A percentile compares a stretch with the other conserved stretches of the same genome.
These are phyloP conservation scores for Cydonia oblonga DNA, from an alignment of 331 rosid genomes.

Conservation along the genomic window DNA sequence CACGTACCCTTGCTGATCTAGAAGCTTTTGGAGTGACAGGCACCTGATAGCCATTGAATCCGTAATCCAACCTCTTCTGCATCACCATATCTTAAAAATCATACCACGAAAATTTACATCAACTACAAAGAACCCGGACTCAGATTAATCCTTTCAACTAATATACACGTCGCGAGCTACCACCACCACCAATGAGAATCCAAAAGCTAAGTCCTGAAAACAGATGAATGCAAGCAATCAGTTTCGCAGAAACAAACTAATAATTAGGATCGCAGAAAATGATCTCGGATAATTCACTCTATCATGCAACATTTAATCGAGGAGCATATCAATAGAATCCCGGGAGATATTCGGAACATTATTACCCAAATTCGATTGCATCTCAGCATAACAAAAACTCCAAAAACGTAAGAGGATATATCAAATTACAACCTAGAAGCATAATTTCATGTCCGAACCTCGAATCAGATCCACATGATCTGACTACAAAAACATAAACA, in stretches of 20 bases:
- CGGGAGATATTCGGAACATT: neutral
- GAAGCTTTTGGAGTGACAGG: conserved; percentile 55
- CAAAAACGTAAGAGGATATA: neutral
- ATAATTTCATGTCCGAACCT: neutral
- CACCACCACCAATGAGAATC: neutral
- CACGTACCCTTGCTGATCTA: conserved; percentile 64
- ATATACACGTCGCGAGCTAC: conserved; percentile 9
- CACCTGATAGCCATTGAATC: conserved; percentile 62
- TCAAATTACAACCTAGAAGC: neutral
- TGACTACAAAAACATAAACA: neutral
- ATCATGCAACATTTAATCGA: neutral
- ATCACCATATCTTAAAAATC: conserved; percentile 73
- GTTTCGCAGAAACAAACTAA: neutral
- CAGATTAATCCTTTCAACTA: conserved; percentile 6
- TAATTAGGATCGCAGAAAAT: neutral
- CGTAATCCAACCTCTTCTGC: conserved; percentile 68
- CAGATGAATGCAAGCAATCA: conserved; percentile 6
- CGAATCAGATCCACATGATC: conserved; percentile 26
- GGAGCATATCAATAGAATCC: neutral
- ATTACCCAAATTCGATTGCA: neutral
- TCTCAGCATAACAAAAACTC: neutral
- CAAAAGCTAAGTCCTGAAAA: conserved; percentile 29
- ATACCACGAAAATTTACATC: conserved; percentile 35
- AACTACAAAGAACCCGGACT: conserved; percentile 11
- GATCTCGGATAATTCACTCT: neutral